Evolutionary conservation across 192 early-diverging fungal genomes (phyloP).

Genomic region (Nowakowskiella sp.): DNA sequence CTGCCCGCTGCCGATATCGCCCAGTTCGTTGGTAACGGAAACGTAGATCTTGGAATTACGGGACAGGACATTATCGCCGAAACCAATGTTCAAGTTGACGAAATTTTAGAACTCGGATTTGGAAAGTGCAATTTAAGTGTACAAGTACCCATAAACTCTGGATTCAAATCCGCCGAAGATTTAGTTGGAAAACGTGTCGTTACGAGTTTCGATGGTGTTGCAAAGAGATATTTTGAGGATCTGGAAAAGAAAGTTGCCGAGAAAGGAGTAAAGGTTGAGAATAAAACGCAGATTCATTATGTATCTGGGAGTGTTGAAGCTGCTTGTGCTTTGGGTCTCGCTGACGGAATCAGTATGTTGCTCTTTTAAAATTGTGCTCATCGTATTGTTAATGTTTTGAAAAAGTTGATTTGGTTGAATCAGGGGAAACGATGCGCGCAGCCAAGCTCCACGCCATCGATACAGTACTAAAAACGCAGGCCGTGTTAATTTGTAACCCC

Average conservation of each 20-base stretch:
- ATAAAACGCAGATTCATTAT: constrained; percentile 71
- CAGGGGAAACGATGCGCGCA: constrained; percentile 98
- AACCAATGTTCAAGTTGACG: constrained; percentile 60
- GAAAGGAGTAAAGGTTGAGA: constrained; percentile 14
- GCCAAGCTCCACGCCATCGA: constrained; percentile 89
- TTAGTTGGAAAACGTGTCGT: constrained; percentile 90
- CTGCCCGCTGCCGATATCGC: constrained; percentile 93
- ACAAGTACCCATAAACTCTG: constrained; percentile 69
- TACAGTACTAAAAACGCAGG: constrained; percentile 73
- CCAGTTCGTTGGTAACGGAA: constrained; percentile 90
- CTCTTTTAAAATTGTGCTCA: constrained; percentile 1
- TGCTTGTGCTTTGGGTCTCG: constrained; percentile 90
- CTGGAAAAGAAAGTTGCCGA: constrained; percentile 57
- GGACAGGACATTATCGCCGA: constrained; percentile 94
- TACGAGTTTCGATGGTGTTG: constrained; percentile 77
- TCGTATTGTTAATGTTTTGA: neutral
- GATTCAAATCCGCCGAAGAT: constrained; percentile 42
- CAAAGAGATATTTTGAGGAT: constrained; percentile 57
- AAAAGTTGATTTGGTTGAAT: constrained; percentile 63
- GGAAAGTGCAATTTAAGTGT: constrained; percentile 89
- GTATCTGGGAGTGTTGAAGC: constrained; percentile 92
- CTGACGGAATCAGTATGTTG: constrained; percentile 84
- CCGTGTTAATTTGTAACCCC: constrained; percentile 80
- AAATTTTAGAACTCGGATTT: constrained; percentile 63
- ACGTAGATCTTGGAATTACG: constrained; percentile 94